Percentiles rank a stretch among this genome's conserved stretches.
Conservation (phyloP, 768 basidiomycete genomes). For the Collybia sordida region DNA sequence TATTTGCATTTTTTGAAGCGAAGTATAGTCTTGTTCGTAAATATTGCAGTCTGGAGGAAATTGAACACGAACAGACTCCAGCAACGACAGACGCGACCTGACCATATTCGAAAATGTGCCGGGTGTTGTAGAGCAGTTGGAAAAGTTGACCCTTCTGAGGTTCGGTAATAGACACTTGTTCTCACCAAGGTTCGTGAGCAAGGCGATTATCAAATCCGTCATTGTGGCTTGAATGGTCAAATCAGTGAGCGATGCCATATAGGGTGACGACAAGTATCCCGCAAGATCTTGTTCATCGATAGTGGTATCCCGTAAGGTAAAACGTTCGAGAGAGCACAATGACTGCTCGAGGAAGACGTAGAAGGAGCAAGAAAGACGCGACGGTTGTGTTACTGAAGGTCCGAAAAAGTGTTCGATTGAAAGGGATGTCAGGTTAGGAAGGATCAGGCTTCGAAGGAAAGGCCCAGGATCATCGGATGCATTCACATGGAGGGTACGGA, state of each 20-base stretch:
- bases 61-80: not conserved
- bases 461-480: not conserved
- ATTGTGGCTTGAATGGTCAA: not conserved
- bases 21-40: too few relatives aligned
- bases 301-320: not conserved
- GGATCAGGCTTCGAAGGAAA: not conserved
- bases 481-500: not conserved
- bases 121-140: not conserved
- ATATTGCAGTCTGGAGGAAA: too few relatives aligned
- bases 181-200: not conserved
- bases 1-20: too few relatives aligned
- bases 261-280: not conserved
- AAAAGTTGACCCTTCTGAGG: not conserved
- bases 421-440: not conserved
- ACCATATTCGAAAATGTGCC: not conserved
- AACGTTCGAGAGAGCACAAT: not conserved
- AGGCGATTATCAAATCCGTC: not conserved
- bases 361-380: not conserved
- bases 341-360: not conserved
- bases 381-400: not conserved
- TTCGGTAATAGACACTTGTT: not conserved
- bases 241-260: not conserved
- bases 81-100: not conserved
- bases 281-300: not conserved
- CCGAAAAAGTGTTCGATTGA: not conserved